phyloP scores from a whole-genome alignment of 169 alveolate species.

The Theileria orientalis region DNA sequence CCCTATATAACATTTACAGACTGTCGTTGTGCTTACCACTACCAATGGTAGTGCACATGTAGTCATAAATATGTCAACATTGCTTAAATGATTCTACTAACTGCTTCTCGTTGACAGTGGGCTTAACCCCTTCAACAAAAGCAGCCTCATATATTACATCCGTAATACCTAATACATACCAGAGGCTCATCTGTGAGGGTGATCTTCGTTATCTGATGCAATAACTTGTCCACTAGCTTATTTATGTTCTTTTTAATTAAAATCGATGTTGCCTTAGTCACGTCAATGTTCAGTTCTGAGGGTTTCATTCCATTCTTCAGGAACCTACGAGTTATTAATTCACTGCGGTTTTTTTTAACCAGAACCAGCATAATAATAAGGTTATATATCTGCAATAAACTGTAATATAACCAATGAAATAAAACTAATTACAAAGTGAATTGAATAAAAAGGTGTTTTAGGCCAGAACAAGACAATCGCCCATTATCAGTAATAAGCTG shows the following conservation, averaged over 20 bases:
- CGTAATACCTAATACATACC: neutral
- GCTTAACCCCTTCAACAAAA: too few species aligned
- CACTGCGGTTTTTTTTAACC: neutral
- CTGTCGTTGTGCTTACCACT: neutral
- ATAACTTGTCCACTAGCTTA: conserved; percentile 83
- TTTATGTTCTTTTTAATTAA: conserved; percentile 84
- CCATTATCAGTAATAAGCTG: too few species aligned
- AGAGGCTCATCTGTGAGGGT: conserved; percentile 82
- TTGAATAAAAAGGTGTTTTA: too few species aligned
- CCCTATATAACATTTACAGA: conserved; percentile 27
- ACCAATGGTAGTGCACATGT: neutral
- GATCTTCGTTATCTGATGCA: conserved; percentile 82
- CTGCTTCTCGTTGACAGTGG: too few species aligned
- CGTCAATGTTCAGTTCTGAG: conserved; percentile 89
- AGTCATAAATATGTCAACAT: too few species aligned
- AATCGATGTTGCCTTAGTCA: conserved; percentile 85
- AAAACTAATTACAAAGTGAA: too few species aligned
- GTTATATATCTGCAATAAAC: neutral
- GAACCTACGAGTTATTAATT: conserved; percentile 69
- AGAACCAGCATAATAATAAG: too few species aligned
- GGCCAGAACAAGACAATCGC: too few species aligned
- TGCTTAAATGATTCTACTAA: too few species aligned
- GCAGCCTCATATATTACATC: too few species aligned
- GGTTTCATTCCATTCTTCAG: conserved; percentile 92
- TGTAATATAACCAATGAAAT: neutral